phyloP scores from a whole-genome alignment of 148 eudicot species.

The Vaccinium myrtillus region DNA sequence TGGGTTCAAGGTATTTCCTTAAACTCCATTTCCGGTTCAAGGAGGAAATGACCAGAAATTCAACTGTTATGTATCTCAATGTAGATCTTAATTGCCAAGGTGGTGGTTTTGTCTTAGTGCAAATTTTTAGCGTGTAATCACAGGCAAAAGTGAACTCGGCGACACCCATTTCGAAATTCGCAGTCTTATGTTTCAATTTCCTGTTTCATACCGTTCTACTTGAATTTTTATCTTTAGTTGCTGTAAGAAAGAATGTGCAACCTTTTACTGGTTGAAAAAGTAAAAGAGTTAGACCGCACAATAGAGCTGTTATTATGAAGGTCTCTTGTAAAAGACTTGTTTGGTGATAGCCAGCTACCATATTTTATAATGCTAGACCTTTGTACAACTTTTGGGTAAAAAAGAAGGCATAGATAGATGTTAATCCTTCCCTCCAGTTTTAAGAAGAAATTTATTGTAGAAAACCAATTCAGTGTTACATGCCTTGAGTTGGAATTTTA shows the following conservation, averaged over 20 bases:
- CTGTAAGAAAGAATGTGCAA: not conserved
- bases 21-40: not conserved
- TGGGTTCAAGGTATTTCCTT: slow-evolving; percentile 72
- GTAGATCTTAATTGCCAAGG: not conserved
- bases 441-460: not conserved
- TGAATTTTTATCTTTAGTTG: not conserved
- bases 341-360: not conserved
- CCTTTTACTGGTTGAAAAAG: not conserved
- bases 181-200: not conserved
- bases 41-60: not conserved
- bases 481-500: not conserved
- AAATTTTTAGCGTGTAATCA: not conserved
- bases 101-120: not conserved
- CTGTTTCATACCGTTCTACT: not conserved
- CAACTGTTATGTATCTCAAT: not conserved
- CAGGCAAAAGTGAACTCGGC: not conserved
- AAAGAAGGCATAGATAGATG: not conserved
- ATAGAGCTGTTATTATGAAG: not conserved
- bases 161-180: not conserved
- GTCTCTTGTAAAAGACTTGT: not conserved
- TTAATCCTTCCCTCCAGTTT: not conserved
- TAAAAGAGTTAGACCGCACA: not conserved
- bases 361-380: not conserved
- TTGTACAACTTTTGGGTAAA: not conserved
- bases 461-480: not conserved